Conservation (phyloP, 495 filamentous ascomycete genomes). For the Cercophora scortea region DNA sequence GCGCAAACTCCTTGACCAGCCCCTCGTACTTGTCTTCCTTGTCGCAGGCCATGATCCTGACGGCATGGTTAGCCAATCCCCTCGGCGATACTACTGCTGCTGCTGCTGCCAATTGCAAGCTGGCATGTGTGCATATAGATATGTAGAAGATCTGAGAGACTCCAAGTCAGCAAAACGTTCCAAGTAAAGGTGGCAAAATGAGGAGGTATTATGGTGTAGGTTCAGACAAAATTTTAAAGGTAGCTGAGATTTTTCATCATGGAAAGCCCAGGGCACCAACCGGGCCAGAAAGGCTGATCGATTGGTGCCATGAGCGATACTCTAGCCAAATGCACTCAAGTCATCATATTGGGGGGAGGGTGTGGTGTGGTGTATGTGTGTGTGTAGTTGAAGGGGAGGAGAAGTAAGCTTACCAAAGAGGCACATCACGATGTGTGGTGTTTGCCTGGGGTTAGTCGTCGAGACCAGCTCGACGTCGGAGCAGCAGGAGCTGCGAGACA, state of each 20-base stretch:
- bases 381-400: not conserved
- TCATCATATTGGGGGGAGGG: conserved; percentile 63
- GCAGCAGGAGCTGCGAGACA: not conserved
- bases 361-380: conserved; percentile 1
- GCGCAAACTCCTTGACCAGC: conserved; percentile 68
- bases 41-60: conserved; percentile 92
- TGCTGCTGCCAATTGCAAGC: not conserved
- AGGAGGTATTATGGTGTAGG: conserved; percentile 1
- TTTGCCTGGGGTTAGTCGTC: conserved; percentile 7
- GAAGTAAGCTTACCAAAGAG: conserved; percentile 9
- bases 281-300: conserved; percentile 33
- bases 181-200: conserved; percentile 5
- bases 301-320: conserved; percentile 51
- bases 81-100: conserved; percentile 5
- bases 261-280: conserved; percentile 45
- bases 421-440: not conserved
- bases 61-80: conserved; percentile 3
- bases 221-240: conserved; percentile 88
- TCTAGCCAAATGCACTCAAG: conserved; percentile 99
- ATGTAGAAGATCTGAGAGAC: not conserved
- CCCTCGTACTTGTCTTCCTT: conserved; percentile 72
- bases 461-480: not conserved
- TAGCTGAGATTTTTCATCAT: conserved; percentile 98
- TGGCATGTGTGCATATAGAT: conserved; percentile 1
- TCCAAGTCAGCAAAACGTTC: conserved; percentile 13